A percentile compares a stretch with the other conserved stretches of the same genome.
Evolutionary conservation across 345 rosid genomes (phyloP).

Genomic region (Citrus inodora): DNA sequence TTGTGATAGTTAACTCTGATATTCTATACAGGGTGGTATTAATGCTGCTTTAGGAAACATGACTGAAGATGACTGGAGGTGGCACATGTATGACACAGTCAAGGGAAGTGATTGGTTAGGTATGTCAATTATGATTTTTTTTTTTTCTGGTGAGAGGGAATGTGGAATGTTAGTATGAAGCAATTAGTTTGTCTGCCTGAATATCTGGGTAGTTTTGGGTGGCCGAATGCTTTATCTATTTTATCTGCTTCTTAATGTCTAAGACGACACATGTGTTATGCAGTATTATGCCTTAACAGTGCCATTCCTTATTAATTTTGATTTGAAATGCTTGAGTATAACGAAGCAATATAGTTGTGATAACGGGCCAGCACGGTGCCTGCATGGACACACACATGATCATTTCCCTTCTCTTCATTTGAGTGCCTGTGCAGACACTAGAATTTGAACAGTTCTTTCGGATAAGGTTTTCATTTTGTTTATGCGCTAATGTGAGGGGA

Average conservation of each 20-base stretch:
- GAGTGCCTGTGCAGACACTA: background rate
- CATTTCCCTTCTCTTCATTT: background rate
- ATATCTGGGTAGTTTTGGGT: background rate
- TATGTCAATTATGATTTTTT: conserved; percentile 18
- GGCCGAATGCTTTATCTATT: background rate
- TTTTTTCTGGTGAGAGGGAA: background rate
- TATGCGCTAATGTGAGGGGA: background rate
- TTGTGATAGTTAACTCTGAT: conserved; percentile 9
- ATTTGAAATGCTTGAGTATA: background rate
- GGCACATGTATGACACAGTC: conserved; percentile 99
- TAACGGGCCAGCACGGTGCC: background rate
- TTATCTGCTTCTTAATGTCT: background rate
- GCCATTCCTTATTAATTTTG: background rate
- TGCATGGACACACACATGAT: background rate
- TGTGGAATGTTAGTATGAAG: background rate
- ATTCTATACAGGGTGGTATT: conserved; percentile 74
- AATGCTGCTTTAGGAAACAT: conserved; percentile 98
- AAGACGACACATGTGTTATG: background rate
- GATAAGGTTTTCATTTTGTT: background rate
- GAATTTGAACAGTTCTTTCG: background rate
- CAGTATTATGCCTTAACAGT: background rate
- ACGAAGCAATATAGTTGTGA: background rate
- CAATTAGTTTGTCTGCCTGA: background rate
- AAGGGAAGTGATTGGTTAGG: conserved; percentile 99
- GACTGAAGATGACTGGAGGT: conserved; percentile 98